phyloP scores from a whole-genome alignment of 306 rosid species.

The Trifolium dubium region DNA sequence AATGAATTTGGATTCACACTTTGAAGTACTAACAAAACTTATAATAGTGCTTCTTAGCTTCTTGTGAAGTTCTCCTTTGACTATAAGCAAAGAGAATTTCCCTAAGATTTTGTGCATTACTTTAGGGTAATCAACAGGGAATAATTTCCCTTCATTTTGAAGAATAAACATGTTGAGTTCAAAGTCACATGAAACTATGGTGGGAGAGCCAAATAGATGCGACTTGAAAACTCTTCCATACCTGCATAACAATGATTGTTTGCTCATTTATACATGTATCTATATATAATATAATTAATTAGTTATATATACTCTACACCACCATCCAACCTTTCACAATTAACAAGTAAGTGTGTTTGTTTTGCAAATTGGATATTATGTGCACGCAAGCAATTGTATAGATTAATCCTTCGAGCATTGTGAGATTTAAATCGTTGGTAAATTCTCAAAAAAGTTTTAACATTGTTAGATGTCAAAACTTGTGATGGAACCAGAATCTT shows the following conservation, averaged over 20 bases:
- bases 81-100: conserved; percentile 49
- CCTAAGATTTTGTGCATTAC: conserved; percentile 75
- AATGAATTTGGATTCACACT: conserved; percentile 55
- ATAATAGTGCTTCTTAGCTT: conserved; percentile 60
- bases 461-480: too few species aligned
- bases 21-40: conserved; percentile 58
- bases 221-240: conserved; percentile 84
- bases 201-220: conserved; percentile 67
- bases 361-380: too few species aligned
- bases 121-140: conserved; percentile 73
- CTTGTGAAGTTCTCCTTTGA: conserved; percentile 67
- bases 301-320: too few species aligned
- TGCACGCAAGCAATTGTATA: too few species aligned
- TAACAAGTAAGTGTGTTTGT: too few species aligned
- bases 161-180: conserved; percentile 74
- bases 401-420: too few species aligned
- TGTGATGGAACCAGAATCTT: too few species aligned
- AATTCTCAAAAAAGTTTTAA: too few species aligned
- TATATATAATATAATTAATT: too few species aligned
- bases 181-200: conserved; percentile 79
- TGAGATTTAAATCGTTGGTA: too few species aligned
- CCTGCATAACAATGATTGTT: conserved; percentile 48
- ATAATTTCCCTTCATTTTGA: conserved; percentile 76
- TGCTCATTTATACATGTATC: conserved; percentile 10
- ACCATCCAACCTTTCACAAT: too few species aligned